Evolutionary conservation across 1,284 basidiomycete species (phyloP), one percentile per base, ranked within the genome.

Genomic region (Trichosporon asahii): DNA sequence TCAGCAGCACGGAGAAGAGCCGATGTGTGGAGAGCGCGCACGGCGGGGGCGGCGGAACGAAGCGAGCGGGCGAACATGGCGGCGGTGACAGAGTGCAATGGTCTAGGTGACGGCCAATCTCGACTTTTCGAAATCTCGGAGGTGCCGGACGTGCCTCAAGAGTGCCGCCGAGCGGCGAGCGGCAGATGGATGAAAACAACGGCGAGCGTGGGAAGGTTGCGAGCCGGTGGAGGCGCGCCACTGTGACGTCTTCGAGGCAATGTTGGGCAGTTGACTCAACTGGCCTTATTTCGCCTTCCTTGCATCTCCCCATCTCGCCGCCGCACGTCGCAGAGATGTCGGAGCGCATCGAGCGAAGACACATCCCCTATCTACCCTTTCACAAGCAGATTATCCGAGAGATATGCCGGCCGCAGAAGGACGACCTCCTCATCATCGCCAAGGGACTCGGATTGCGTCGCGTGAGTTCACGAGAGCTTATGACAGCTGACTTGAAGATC

Each of bases 391-490:
- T 86, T 66, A 82, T 86, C 65, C 73, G 81, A 27, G 82, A 84
- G 69, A 78, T 85, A 65, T 83, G 84, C 65, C 77, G 81, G 80
- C 93, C 93, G 12, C 86, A 88, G 37, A 90, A 89, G 15, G 93
- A 89, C 74, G 93, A 95, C 74, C 85, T 98, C 8, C 83, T 97
- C 49, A 85, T 98, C 61, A 85, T 98, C 27, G 94, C 93, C 0
- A 90, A 94, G 31, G 94, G 95, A 0, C 87, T 97, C 2, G 95
- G 95, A 0, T 83, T 97, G 66, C 88, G 94, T 15, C 87, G 83
- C 25, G 81, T 80, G 57, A 73, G 80, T 70, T 49, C 12, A 12
- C n/a, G 7, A 14, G 18, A 23, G 18, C 37, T 14, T 0, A 8
- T 18, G 65, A 9, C 2, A n/a, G 40, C 61, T 66, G 29, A 69